Evolutionary conservation across 2,329 filamentous ascomycete genomes (phyloP).

Genomic region (Aspergillus sp.): DNA sequence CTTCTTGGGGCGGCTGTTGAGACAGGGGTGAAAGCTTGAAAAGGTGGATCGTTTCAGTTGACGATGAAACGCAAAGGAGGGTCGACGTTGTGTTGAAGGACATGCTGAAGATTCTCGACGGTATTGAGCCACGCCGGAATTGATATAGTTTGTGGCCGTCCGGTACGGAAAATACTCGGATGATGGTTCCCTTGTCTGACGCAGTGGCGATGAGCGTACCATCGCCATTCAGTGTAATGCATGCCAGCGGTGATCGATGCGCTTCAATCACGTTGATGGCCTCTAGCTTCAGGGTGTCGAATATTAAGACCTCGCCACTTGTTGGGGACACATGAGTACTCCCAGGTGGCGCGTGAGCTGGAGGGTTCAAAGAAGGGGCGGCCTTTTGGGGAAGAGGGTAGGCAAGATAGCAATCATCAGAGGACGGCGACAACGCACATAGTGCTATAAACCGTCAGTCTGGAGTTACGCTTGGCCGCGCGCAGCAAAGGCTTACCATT

Average conservation of each 20-base stretch:
- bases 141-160: constrained; percentile 91
- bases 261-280: constrained; percentile 95
- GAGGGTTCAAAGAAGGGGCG: constrained; percentile 55
- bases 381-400: constrained; percentile 78
- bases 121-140: constrained; percentile 92
- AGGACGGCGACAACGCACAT: constrained; percentile 88
- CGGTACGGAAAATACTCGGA: constrained; percentile 91
- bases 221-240: constrained; percentile 87
- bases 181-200: constrained; percentile 96
- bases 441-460: constrained; percentile 59
- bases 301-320: constrained; percentile 88
- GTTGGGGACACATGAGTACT: constrained; percentile 77
- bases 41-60: constrained; percentile 94
- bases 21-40: constrained; percentile 68
- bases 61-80: constrained; percentile 90
- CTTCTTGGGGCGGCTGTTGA: constrained; percentile 23
- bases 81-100: constrained; percentile 95
- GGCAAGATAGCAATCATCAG: constrained; percentile 92
- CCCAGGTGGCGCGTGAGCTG: constrained; percentile 78
- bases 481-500: constrained; percentile 51
- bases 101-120: constrained; percentile 96
- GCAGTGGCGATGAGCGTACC: constrained; percentile 90
- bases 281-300: constrained; percentile 84
- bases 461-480: background rate
- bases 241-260: constrained; percentile 86